A percentile compares a stretch with the other conserved stretches of the same genome.
Evolutionary conservation across 2,329 filamentous ascomycete species (phyloP).

Genomic region (Didymella segeticola): DNA sequence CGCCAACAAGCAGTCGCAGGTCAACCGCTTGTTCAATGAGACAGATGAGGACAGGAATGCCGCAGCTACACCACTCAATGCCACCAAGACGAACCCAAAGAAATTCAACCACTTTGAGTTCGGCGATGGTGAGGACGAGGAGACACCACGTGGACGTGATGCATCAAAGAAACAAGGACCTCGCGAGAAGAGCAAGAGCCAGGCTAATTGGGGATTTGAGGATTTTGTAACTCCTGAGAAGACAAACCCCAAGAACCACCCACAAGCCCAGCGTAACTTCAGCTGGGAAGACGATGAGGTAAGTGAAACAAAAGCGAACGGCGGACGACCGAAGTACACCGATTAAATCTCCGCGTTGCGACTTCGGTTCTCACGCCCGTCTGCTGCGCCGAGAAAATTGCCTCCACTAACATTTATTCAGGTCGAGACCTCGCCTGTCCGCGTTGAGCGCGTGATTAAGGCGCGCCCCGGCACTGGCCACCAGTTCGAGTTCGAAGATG

Average conservation of each 20-base stretch:
- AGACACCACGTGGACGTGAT: slow-evolving; percentile 41
- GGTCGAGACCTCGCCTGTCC: slow-evolving; percentile 65
- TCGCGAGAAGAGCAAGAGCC: slow-evolving; percentile 60
- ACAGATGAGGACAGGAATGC: slow-evolving; percentile 54
- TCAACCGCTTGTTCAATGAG: slow-evolving; percentile 64
- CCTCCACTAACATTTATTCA: slow-evolving; percentile 45
- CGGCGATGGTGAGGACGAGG: slow-evolving; percentile 64
- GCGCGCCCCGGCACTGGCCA: slow-evolving; percentile 79
- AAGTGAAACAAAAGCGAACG: slow-evolving; percentile 16
- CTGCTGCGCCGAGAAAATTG: background rate
- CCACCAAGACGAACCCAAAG: slow-evolving; percentile 72
- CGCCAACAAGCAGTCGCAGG: slow-evolving; percentile 59
- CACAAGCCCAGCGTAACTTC: slow-evolving; percentile 76
- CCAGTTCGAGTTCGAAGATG: slow-evolving; percentile 85
- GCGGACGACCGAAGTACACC: too few relatives aligned
- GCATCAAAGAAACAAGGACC: slow-evolving; percentile 31
- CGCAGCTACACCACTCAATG: slow-evolving; percentile 41
- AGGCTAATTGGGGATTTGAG: slow-evolving; percentile 83
- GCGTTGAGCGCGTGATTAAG: slow-evolving; percentile 66
- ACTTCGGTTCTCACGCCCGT: too few relatives aligned
- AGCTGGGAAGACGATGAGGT: slow-evolving; percentile 76
- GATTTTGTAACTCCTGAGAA: slow-evolving; percentile 88
- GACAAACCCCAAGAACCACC: slow-evolving; percentile 66
- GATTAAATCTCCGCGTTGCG: too few relatives aligned
- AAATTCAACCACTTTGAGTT: slow-evolving; percentile 91